phyloP scores from a whole-genome alignment of 169 alveolate genomes.

The Cytauxzoon felis region DNA sequence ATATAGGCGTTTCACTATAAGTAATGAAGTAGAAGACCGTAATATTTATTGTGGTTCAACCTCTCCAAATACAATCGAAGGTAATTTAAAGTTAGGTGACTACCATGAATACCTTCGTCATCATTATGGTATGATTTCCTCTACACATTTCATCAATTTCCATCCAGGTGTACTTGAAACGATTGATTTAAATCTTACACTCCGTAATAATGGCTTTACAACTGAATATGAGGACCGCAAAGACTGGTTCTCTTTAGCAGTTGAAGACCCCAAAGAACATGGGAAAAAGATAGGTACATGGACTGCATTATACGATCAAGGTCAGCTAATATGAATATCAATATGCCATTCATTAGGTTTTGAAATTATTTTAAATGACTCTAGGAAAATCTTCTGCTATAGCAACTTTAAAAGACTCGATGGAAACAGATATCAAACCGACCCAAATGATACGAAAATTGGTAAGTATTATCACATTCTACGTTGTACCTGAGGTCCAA shows the following conservation, averaged over 20 bases:
- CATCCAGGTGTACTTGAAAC: slow-evolving; percentile 15
- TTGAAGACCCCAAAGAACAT: slow-evolving; percentile 14
- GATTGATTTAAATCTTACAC: slow-evolving; percentile 26
- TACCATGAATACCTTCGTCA: slow-evolving; percentile 8
- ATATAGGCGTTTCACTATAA: slow-evolving; percentile 25
- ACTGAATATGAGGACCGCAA: slow-evolving; percentile 3
- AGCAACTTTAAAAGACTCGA: slow-evolving; percentile 15
- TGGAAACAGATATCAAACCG: slow-evolving; percentile 39
- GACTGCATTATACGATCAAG: slow-evolving; percentile 59
- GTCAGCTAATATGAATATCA: slow-evolving; percentile 10
- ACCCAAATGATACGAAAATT: slow-evolving; percentile 14
- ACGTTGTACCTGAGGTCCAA: no score
- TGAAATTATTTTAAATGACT: slow-evolving; percentile 11
- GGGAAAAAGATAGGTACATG: slow-evolving; percentile 45
- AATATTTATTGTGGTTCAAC: slow-evolving; percentile 49
- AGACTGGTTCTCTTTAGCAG: slow-evolving; percentile 43
- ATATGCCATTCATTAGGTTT: slow-evolving; percentile 20
- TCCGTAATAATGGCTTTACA: slow-evolving; percentile 6
- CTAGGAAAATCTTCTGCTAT: slow-evolving; percentile 23
- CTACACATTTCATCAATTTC: background rate
- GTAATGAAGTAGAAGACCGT: slow-evolving; percentile 31
- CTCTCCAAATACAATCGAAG: slow-evolving; percentile 45
- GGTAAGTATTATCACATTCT: slow-evolving; percentile 18
- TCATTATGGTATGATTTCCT: slow-evolving; percentile 16
- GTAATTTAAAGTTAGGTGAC: slow-evolving; percentile 49